phyloP scores from a whole-genome alignment of 768 basidiomycete species.

The Strobilomyces echinocephalus region DNA sequence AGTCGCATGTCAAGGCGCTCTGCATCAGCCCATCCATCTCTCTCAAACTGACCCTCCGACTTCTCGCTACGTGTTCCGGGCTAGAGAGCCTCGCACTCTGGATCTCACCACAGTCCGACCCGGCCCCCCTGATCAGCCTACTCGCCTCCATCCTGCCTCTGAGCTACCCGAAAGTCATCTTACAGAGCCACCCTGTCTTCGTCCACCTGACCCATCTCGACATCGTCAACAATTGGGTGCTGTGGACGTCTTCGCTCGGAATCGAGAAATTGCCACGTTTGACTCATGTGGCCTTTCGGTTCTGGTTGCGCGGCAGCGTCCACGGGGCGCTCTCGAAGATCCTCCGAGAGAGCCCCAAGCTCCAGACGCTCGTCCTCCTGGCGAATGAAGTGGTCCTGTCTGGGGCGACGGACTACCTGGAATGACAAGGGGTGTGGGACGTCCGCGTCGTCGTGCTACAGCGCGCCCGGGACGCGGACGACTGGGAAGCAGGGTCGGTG shows the following conservation, averaged over 20 bases:
- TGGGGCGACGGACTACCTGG: conserved; percentile 3
- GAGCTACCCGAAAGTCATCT: neutral
- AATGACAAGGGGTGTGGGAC: conserved; percentile 8
- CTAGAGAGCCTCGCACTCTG: conserved; percentile 16
- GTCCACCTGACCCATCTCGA: conserved; percentile 16
- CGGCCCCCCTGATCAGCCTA: neutral
- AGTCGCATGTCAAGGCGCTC: conserved; percentile 11
- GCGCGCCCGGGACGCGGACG: conserved; percentile 9
- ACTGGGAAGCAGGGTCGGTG: conserved; percentile 11
- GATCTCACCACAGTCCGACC: conserved; percentile 5
- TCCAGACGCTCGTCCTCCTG: conserved; percentile 11
- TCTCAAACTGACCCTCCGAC: neutral
- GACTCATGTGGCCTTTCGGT: conserved; percentile 14
- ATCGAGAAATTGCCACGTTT: conserved; percentile 13
- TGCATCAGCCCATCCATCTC: conserved; percentile 16
- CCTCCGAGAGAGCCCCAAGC: neutral
- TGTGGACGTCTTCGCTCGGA: conserved; percentile 16
- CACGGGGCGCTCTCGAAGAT: conserved; percentile 3
- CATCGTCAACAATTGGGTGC: conserved; percentile 16
- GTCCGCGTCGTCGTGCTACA: conserved; percentile 12
- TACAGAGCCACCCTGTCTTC: conserved; percentile 12
- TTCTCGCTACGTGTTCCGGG: conserved; percentile 11
- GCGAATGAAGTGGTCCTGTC: conserved; percentile 5
- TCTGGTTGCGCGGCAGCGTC: conserved; percentile 14
- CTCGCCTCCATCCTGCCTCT: neutral